A percentile compares a stretch with the other conserved stretches of the same genome.
Conservation (phyloP, 768 basidiomycete species). For the Cyclocybe cylindracea region DNA sequence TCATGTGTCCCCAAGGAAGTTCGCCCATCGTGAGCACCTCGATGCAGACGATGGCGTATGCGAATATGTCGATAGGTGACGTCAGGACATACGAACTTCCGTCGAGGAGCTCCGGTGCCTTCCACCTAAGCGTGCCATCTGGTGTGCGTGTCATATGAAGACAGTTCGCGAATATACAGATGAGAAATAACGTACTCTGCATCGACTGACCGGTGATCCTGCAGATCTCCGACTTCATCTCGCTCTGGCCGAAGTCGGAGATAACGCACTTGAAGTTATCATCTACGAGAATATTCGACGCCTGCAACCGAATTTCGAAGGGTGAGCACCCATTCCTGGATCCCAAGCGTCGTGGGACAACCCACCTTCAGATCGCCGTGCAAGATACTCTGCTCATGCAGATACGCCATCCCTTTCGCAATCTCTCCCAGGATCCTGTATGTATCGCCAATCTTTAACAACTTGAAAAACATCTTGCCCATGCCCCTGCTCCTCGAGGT, state of each 20-base stretch:
- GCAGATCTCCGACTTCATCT: constrained; percentile 73
- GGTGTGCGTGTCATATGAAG: not conserved
- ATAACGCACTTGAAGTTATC: constrained; percentile 68
- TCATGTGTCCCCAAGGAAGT: constrained; percentile 52
- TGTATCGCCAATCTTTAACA: constrained; percentile 41
- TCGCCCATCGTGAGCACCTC: constrained; percentile 66
- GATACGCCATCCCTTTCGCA: constrained; percentile 79
- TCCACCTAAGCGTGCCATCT: constrained; percentile 74
- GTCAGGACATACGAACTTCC: constrained; percentile 46
- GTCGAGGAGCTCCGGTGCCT: constrained; percentile 64
- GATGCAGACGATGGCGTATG: constrained; percentile 65
- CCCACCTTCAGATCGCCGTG: constrained; percentile 83
- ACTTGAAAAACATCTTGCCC: constrained; percentile 12
- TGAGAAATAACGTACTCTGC: constrained; percentile 40
- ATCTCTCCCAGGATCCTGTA: constrained; percentile 72
- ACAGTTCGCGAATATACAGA: not conserved
- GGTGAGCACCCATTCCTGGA: not conserved
- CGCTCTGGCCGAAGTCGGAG: constrained; percentile 82
- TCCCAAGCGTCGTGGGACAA: not conserved
- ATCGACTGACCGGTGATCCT: constrained; percentile 53
- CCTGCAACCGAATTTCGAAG: constrained; percentile 35
- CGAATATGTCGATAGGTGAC: constrained; percentile 63
- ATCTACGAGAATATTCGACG: constrained; percentile 76
- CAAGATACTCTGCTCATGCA: constrained; percentile 66
- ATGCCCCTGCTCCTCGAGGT: constrained; percentile 17